Evolutionary conservation across 306 rosid species (phyloP).

Genomic region (Glycine latifolia): DNA sequence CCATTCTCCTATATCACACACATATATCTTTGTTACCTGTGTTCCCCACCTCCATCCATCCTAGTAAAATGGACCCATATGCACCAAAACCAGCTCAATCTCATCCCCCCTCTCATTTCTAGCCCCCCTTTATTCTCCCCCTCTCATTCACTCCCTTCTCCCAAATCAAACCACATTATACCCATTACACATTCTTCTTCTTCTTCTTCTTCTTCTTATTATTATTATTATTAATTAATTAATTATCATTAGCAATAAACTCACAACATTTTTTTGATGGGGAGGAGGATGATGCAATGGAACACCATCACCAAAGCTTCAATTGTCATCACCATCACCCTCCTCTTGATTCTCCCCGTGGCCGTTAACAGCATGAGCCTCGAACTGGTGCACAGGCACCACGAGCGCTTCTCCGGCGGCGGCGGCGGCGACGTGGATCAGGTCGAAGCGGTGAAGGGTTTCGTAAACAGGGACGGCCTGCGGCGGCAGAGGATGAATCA

Average conservation of each 20-base stretch:
- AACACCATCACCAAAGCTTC: not conserved
- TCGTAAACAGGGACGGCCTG: conserved; percentile 48
- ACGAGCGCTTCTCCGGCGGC: conserved; percentile 33
- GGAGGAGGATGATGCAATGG: conserved; percentile 39
- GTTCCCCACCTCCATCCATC: not conserved
- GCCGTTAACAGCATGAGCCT: conserved; percentile 36
- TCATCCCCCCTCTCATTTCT: conserved; percentile 41
- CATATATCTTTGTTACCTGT: conserved; percentile 1
- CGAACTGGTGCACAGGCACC: conserved; percentile 64
- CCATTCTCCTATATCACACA: not conserved
- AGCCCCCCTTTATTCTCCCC: conserved; percentile 3
- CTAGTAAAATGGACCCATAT: conserved; percentile 38
- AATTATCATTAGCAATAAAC: too few relatives aligned
- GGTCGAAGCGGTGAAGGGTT: conserved; percentile 38
- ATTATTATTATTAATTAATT: too few relatives aligned
- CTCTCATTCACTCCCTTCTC: not conserved
- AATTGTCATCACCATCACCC: not conserved
- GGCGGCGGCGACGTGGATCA: not conserved
- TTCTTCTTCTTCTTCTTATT: too few relatives aligned
- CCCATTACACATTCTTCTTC: not conserved
- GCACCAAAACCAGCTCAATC: conserved; percentile 38
- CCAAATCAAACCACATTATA: not conserved
- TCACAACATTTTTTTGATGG: not conserved
- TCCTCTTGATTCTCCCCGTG: conserved; percentile 45
- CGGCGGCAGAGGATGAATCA: conserved; percentile 47